phyloP scores from a whole-genome alignment of 2,329 filamentous ascomycete genomes.

The Chalaropsis thielavioides region DNA sequence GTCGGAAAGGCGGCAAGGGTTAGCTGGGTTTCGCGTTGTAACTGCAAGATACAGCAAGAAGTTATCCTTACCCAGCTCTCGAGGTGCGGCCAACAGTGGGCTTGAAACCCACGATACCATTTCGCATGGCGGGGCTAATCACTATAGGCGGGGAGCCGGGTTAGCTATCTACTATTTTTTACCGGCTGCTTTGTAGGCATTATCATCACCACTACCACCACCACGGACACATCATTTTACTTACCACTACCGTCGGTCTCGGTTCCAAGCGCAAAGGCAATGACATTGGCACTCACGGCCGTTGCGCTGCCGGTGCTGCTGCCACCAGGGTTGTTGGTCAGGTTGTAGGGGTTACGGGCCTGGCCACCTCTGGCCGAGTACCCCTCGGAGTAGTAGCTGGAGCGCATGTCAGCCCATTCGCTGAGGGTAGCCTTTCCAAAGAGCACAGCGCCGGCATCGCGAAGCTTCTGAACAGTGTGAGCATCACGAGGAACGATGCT shows the following conservation, averaged over 20 bases:
- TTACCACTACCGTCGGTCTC: constrained; percentile 55
- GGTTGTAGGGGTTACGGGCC: constrained; percentile 50
- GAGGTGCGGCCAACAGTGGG: constrained; percentile 62
- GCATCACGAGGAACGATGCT: constrained; percentile 54
- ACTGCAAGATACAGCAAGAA: not conserved
- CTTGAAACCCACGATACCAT: constrained; percentile 58
- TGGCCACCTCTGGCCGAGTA: constrained; percentile 52
- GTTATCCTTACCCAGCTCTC: constrained; percentile 28
- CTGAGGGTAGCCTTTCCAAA: constrained; percentile 56
- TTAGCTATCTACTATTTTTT: not conserved
- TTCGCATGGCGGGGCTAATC: constrained; percentile 56
- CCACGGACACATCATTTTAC: constrained; percentile 8
- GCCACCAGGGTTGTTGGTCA: constrained; percentile 53
- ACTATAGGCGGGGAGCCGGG: constrained; percentile 26
- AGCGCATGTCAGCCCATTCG: constrained; percentile 63
- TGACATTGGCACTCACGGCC: constrained; percentile 48
- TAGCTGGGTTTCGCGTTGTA: not conserved
- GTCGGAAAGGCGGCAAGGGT: not conserved
- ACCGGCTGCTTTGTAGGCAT: not conserved
- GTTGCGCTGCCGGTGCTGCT: constrained; percentile 52
- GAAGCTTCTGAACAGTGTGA: constrained; percentile 44
- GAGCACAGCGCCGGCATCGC: constrained; percentile 51
- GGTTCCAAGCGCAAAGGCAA: constrained; percentile 53
- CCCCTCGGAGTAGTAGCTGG: constrained; percentile 52
- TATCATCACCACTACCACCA: not conserved